Percentiles rank a stretch among this genome's conserved stretches.
phyloP scores from a whole-genome alignment of 2,329 filamentous ascomycete species.

The Pseudonectria foliicola region DNA sequence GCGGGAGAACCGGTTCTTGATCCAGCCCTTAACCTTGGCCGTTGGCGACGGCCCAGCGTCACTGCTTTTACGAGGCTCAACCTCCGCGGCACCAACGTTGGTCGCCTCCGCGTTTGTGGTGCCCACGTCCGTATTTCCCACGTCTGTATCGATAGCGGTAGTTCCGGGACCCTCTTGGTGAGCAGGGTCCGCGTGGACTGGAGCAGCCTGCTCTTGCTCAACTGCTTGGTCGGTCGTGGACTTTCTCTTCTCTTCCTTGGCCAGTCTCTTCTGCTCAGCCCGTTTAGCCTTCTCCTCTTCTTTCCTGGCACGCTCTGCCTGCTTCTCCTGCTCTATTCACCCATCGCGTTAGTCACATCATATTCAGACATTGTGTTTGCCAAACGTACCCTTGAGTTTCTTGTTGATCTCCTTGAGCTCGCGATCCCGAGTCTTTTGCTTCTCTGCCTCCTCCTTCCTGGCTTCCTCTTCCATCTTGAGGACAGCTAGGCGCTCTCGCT shows the following conservation, averaged over 20 bases:
- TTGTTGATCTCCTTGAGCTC: conserved; percentile 47
- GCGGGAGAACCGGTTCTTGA: conserved; percentile 46
- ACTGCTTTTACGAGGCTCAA: conserved; percentile 11
- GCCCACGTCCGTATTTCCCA: too few relatives aligned
- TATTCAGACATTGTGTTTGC: neutral
- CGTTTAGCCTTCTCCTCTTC: conserved; percentile 46
- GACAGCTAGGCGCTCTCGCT: conserved; percentile 61
- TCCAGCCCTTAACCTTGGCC: conserved; percentile 45
- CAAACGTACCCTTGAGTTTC: conserved; percentile 51
- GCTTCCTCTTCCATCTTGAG: conserved; percentile 54
- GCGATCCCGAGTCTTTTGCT: conserved; percentile 41
- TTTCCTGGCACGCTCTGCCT: conserved; percentile 35
- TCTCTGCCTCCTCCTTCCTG: conserved; percentile 43
- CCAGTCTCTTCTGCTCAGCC: conserved; percentile 44
- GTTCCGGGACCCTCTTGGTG: conserved; percentile 2
- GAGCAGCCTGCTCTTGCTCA: conserved; percentile 6
- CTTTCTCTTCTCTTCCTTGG: conserved; percentile 48
- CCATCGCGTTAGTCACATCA: conserved; percentile 2
- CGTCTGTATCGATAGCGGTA: conserved; percentile 10
- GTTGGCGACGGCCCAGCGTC: conserved; percentile 25
- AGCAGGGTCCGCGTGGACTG: conserved; percentile 4
- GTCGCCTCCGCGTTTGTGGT: too few relatives aligned
- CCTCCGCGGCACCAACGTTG: conserved; percentile 7
- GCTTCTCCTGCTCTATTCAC: conserved; percentile 38
- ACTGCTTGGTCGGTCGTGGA: conserved; percentile 20